Base-by-base conservation (phyloP, 352 stramenopile genomes). In the Stramenopiles sp. region DNA sequence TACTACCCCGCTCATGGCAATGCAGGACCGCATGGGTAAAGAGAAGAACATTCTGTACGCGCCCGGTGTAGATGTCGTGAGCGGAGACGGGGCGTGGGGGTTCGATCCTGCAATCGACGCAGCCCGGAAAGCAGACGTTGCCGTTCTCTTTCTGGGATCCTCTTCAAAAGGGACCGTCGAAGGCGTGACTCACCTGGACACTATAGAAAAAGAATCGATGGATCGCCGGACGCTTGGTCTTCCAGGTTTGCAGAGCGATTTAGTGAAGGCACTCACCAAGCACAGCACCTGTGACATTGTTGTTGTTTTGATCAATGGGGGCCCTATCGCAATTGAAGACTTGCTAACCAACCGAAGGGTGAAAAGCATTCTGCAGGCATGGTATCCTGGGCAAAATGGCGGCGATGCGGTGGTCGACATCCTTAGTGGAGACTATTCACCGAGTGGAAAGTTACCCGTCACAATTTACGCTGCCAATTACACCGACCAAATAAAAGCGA, bases 91-190 rank as follows among this genome's bases (percentile, higher is more conserved):
- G 31, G 35, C 2, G 53, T 6, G 2, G 33, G 53, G 53, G 6
- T 6, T 37, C 49, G 76, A 32, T 25, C 3, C 43, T 25, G 12
- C 31, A 0, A 36, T 68, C 1, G 3, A 75, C 6, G 4, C 32
- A 0, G 25, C 3, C 31, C 32, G 33, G 4, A 18, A 49, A 30
- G 68, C 77, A n/a, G 63, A 79, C 25, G 49, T 49, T 0, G 75
- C 78, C 75, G 68, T 80, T n/a, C 0, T 80, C 36, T 34, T 68
- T 0, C 53, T 80, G 2, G 77, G 77, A 25, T 53, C 68, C 0
- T n/a, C n/a, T n/a, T n/a, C n/a, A n/a, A n/a, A n/a, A n/a, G n/a
- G n/a, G n/a, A n/a, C n/a, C n/a, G n/a, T n/a, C n/a, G n/a, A n/a
- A n/a, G n/a, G n/a, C n/a, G n/a, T n/a, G n/a, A n/a, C n/a, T n/a